phyloP scores from a whole-genome alignment of 2,329 filamentous ascomycete species.

The Colletotrichum scovillei region DNA sequence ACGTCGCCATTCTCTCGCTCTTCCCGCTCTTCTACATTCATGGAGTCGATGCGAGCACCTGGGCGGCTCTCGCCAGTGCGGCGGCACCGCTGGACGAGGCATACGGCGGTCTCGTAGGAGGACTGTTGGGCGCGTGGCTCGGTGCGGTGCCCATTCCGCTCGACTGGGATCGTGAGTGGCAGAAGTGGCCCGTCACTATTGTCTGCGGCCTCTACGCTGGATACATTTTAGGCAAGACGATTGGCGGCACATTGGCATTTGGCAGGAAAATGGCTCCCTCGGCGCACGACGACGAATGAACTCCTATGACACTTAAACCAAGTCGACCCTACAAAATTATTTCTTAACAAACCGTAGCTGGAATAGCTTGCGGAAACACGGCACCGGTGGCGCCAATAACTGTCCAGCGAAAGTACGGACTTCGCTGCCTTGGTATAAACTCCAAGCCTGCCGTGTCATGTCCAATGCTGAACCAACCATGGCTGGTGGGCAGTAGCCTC shows the following conservation, averaged over 20 bases:
- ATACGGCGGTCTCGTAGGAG: conserved; percentile 85
- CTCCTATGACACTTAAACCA: background rate
- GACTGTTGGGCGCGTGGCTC: conserved; percentile 85
- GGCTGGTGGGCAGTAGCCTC: background rate
- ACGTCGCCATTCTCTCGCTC: conserved; percentile 82
- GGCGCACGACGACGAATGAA: conserved; percentile 17
- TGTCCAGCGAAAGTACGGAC: background rate
- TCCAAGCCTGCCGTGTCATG: conserved; percentile 1
- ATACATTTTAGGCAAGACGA: conserved; percentile 75
- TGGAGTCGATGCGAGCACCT: conserved; percentile 78
- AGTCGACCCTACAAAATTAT: background rate
- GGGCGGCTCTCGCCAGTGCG: conserved; percentile 76
- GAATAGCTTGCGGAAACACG: background rate
- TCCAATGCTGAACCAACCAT: background rate
- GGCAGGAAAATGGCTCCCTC: conserved; percentile 53
- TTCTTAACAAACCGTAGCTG: background rate
- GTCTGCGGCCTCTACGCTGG: conserved; percentile 85
- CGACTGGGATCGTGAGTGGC: conserved; percentile 99
- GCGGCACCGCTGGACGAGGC: conserved; percentile 83
- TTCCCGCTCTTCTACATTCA: conserved; percentile 89
- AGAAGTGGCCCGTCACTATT: conserved; percentile 96
- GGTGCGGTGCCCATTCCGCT: conserved; percentile 95
- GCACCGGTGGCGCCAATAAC: background rate
- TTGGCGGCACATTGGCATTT: conserved; percentile 64
- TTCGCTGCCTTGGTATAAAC: background rate